Evolutionary conservation across 2,329 filamentous ascomycete species (phyloP), one percentile per base, ranked within the genome.

Genomic region (Ophiostoma novo-ulmi): DNA sequence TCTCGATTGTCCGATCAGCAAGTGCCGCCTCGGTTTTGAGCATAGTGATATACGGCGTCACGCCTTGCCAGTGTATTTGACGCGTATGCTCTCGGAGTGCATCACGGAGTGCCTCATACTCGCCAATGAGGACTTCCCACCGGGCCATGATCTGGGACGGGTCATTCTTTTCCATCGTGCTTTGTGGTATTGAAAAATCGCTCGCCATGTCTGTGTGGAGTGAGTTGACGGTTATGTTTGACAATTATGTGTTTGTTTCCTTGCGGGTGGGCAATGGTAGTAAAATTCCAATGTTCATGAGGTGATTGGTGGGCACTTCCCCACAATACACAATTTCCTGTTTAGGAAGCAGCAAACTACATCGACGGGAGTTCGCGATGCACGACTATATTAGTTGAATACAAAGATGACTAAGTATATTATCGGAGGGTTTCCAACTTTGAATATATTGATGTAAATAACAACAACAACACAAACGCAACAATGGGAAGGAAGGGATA

Each of bases 11-110:
- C 38, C 67, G 55, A 17, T 38, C 70, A 0, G 67, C 55, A 38
- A 52, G 26, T 0, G 71, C 58, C 17, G 72, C 71, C 65, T 74
- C 73, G 3, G 55, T 41, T 38, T 55, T 58, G 36, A 74, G 71
- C 69, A 72, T 69, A 1, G 65, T 52, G 22, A 74, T 69, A 65
- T 72, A 72, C 14, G 71, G 69, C 38, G 69, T 70, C 3, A 75
- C 67, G n/a, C 74, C 73, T 35, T 72, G 72, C 72, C 70, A 74
- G 44, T 74, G 70, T 22, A 71, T 69, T 69, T 71, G 48, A 38
- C 66, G 67, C 7, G 70, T n/a, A 22, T 55, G 41, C 11, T 48
- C 70, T 2, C 70, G 71, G 31, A 74, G 64, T 0, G 71, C 72
- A 4, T 71, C 72, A 10, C 69, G 69, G 3, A 74, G 69, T 1